Evolutionary conservation across 306 rosid genomes (phyloP).

Genomic region (Canavalia ensiformis): DNA sequence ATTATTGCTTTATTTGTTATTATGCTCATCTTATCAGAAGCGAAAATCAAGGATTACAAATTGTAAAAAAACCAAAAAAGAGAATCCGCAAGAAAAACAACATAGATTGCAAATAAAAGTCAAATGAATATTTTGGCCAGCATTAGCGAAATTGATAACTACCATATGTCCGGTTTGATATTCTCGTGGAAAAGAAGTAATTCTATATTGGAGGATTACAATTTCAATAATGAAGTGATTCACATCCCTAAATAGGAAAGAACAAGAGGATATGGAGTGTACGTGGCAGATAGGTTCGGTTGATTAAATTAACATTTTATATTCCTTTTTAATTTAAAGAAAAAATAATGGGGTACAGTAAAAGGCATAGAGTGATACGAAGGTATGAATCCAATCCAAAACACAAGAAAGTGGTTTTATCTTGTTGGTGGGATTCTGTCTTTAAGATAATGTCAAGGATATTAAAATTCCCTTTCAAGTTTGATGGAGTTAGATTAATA

Average conservation of each 20-base stretch:
- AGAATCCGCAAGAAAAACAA: neutral
- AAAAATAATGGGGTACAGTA: conserved; percentile 30
- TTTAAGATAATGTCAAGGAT: conserved; percentile 41
- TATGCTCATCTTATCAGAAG: neutral
- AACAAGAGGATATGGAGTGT: neutral
- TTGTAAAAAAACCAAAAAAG: neutral
- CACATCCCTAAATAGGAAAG: conserved; percentile 12
- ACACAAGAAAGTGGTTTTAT: conserved; percentile 54
- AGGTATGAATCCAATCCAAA: conserved; percentile 41
- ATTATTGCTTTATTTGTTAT: conserved; percentile 23
- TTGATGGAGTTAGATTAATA: conserved; percentile 14
- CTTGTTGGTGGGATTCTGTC: conserved; percentile 37
- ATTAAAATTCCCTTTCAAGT: conserved; percentile 37
- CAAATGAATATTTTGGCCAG: conserved; percentile 11
- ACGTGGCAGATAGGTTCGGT: neutral
- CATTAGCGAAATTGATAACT: conserved; percentile 8
- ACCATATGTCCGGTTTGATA: conserved; percentile 10
- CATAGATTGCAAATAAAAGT: neutral
- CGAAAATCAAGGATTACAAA: conserved; percentile 9
- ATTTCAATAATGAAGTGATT: conserved; percentile 12
- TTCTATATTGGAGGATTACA: neutral
- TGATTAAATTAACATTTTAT: neutral
- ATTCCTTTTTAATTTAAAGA: neutral
- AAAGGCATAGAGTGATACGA: conserved; percentile 10
- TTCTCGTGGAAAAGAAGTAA: neutral